Percentiles rank a stretch among this genome's conserved stretches.
Evolutionary conservation across 129 eudicot genomes (phyloP).

Genomic region (Tagetes erecta): DNA sequence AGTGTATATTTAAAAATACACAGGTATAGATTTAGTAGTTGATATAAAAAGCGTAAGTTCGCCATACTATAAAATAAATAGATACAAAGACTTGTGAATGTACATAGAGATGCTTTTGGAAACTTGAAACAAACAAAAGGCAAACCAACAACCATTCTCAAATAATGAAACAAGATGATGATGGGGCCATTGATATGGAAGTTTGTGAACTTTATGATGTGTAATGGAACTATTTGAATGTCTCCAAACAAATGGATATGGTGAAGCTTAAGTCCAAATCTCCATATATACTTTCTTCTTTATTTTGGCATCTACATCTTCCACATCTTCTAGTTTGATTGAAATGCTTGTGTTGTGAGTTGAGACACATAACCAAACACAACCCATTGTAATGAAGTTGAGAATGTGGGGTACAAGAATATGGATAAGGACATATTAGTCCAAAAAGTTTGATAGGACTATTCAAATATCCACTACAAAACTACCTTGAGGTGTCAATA

Average conservation of each 20-base stretch:
- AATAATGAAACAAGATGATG: slow-evolving; percentile 29
- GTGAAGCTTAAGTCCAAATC: slow-evolving; percentile 33
- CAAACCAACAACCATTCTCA: slow-evolving; percentile 22
- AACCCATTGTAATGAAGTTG: slow-evolving; percentile 14
- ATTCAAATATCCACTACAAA: background rate
- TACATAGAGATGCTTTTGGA: slow-evolving; percentile 21
- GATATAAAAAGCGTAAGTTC: too few relatives aligned
- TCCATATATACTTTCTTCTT: background rate
- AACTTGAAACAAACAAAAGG: slow-evolving; percentile 19
- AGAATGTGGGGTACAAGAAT: slow-evolving; percentile 19
- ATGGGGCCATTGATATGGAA: slow-evolving; percentile 36
- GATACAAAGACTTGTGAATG: background rate
- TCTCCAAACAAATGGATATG: slow-evolving; percentile 27
- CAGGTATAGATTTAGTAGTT: too few relatives aligned
- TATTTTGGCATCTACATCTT: slow-evolving; percentile 31
- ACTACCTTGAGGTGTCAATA: slow-evolving; percentile 9
- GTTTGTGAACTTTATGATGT: slow-evolving; percentile 24
- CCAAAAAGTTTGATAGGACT: slow-evolving; percentile 26
- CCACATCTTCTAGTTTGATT: background rate
- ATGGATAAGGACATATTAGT: slow-evolving; percentile 29
- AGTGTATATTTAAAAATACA: too few relatives aligned
- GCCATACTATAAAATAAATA: too few relatives aligned
- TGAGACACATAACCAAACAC: slow-evolving; percentile 27
- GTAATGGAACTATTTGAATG: slow-evolving; percentile 29
- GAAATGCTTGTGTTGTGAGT: slow-evolving; percentile 9